These are phyloP conservation scores for Geotrichum fermentans DNA, from an alignment of 1,139 yeast genomes.

Conservation along the genomic window DNA sequence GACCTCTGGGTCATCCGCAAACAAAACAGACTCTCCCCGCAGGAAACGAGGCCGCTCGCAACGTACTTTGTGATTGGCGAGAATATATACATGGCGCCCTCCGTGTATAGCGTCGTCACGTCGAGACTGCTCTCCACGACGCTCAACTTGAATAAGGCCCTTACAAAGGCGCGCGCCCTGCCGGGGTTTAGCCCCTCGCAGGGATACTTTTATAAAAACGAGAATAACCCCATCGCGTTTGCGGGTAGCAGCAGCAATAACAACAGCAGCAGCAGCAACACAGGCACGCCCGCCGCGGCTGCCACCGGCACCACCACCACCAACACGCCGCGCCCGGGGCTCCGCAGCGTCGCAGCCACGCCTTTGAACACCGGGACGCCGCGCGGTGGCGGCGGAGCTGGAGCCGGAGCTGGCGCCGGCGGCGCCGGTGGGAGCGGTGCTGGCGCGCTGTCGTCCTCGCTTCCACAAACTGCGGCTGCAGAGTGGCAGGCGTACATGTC, in stretches of 20 bases:
- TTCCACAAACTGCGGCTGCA: slow-evolving; percentile 19
- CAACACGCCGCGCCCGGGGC: not conserved
- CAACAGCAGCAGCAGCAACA: not conserved
- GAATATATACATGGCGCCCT: slow-evolving; percentile 87
- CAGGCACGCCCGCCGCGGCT: not conserved
- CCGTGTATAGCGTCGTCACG: slow-evolving; percentile 50
- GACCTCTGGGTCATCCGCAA: slow-evolving; percentile 88
- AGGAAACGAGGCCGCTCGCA: slow-evolving; percentile 50
- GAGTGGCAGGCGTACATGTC: slow-evolving; percentile 26
- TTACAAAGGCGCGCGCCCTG: slow-evolving; percentile 33
- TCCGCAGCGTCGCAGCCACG: no score
- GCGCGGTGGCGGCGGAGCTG: not conserved
- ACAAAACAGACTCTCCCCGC: slow-evolving; percentile 58
- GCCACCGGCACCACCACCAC: not conserved
- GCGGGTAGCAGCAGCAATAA: slow-evolving; percentile 5
- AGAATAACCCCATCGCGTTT: slow-evolving; percentile 4
- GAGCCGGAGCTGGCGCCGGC: not conserved
- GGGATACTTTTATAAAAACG: slow-evolving; percentile 34
- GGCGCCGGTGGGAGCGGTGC: slow-evolving; percentile 8
- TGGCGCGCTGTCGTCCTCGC: slow-evolving; percentile 4
- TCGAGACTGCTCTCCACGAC: slow-evolving; percentile 47
- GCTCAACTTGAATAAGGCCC: slow-evolving; percentile 31
- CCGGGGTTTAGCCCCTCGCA: slow-evolving; percentile 37
- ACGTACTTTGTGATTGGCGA: slow-evolving; percentile 90
- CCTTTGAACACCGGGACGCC: no score